phyloP scores from a whole-genome alignment of 2,329 filamentous ascomycete species.

The Massarina eburnea region DNA sequence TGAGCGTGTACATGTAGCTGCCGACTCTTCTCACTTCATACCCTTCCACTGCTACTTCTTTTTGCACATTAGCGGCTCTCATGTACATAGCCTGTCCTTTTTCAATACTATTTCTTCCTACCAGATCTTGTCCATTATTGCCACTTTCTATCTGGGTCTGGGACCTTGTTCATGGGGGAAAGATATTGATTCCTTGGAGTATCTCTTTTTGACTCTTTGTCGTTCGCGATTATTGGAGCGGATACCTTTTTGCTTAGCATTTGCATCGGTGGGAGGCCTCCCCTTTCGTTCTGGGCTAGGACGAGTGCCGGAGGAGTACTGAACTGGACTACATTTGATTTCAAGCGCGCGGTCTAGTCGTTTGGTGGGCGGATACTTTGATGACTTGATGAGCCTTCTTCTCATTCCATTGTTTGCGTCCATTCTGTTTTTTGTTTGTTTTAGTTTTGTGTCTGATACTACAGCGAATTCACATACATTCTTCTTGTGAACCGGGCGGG shows the following conservation, averaged over 20 bases:
- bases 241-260: constrained; percentile 4
- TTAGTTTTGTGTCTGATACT: background rate
- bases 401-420: too few species aligned
- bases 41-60: background rate
- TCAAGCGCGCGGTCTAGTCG: too few species aligned
- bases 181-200: background rate
- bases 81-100: constrained; percentile 13
- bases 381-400: background rate
- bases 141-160: background rate
- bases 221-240: background rate
- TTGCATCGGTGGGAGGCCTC: constrained; percentile 9
- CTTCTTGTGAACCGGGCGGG: background rate
- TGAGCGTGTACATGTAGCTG: background rate
- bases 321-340: background rate
- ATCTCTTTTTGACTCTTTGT: background rate
- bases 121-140: background rate
- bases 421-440: background rate
- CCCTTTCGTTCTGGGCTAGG: background rate
- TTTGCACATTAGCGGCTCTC: constrained; percentile 1
- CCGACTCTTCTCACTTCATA: background rate
- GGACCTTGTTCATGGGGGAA: background rate
- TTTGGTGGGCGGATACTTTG: background rate
- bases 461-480: background rate
- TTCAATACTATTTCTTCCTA: constrained; percentile 2
- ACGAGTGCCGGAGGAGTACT: constrained; percentile 7